Evolutionary conservation across 805 yeast genomes (phyloP), one percentile per base, ranked within the genome.

Genomic region (Barnettozyma californica): DNA sequence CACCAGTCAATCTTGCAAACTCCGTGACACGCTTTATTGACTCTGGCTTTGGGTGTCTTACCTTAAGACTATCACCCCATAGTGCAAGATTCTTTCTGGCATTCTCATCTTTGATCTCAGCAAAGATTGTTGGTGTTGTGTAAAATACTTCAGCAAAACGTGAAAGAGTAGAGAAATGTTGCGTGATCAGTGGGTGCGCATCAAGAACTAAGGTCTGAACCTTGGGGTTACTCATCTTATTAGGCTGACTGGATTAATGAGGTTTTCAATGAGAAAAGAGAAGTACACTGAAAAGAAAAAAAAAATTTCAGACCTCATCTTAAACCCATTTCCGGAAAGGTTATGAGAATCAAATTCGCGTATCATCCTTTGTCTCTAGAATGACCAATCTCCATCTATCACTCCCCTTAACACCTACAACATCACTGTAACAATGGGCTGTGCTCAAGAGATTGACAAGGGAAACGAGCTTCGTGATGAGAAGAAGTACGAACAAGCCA

Each of bases 171-270:
- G 90, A 75, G 11, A 87, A 87, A 5, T 94, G 75, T 59, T 88
- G 95, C 2, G 95, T 85, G 57, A 94, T 86, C 56, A 94, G 70
- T 6, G 99, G 99, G 44, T 96, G 94, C 3, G 99, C 98, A 76
- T 94, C 99, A 55, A 94, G 74, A 31, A 88, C 87, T 48, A 95
- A 71, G 1, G 58, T 46, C n/a, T 53, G 51, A 9, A 57, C 63
- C 31, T 51, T 59, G 23, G 43, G 8, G 7, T 13, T 26, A 7
- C 20, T 47, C 45, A 42, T 46, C 18, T 11, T 46, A n/a, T 16
- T 19, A 11, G 26, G 34, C n/a, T n/a, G n/a, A 8, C 14, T 31
- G 21, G 8, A 21, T 34, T 25, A 25, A 9, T 16, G 11, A 19
- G 10, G 19, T n/a, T n/a, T n/a, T n/a, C n/a, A n/a, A n/a, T 8